phyloP scores from a whole-genome alignment of 257 asterid genomes.

The Lavandula angustifolia region DNA sequence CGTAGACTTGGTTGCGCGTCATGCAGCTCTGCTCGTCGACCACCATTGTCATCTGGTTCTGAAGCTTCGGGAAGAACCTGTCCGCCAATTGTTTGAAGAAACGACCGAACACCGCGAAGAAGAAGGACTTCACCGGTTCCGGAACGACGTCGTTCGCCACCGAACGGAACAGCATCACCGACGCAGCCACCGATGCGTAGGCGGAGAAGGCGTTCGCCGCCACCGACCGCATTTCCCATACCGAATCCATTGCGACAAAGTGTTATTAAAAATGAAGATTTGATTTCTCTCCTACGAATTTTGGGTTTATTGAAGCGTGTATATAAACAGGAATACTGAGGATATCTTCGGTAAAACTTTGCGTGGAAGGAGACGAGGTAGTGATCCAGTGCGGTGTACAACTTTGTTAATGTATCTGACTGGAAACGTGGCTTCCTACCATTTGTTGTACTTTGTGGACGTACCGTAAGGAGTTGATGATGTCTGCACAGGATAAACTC shows the following conservation, averaged over 20 bases:
- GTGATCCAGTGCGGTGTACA: not conserved
- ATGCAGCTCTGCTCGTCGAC: slow-evolving; percentile 70
- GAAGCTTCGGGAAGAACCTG: slow-evolving; percentile 33
- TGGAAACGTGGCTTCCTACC: not conserved
- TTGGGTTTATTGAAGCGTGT: not conserved
- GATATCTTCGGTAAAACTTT: slow-evolving; percentile 1
- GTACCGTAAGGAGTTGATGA: not conserved
- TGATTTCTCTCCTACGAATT: not conserved
- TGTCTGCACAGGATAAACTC: not conserved
- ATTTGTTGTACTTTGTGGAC: not conserved
- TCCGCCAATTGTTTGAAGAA: slow-evolving; percentile 34
- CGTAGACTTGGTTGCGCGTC: slow-evolving; percentile 59
- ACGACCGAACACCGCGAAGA: slow-evolving; percentile 35
- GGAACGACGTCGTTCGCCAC: slow-evolving; percentile 63
- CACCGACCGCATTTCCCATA: slow-evolving; percentile 53
- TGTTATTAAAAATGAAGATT: not conserved
- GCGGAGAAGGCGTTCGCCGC: slow-evolving; percentile 65
- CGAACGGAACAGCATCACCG: slow-evolving; percentile 71
- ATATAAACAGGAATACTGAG: not conserved
- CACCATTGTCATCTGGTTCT: slow-evolving; percentile 51
- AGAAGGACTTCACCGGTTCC: slow-evolving; percentile 33
- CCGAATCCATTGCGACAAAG: slow-evolving; percentile 32
- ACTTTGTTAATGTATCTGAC: too few relatives aligned
- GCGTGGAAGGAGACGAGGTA: slow-evolving; percentile 18
- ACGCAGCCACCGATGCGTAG: slow-evolving; percentile 74